phyloP scores from a whole-genome alignment of 2,329 filamentous ascomycete genomes.

The Trichoderma breve region DNA sequence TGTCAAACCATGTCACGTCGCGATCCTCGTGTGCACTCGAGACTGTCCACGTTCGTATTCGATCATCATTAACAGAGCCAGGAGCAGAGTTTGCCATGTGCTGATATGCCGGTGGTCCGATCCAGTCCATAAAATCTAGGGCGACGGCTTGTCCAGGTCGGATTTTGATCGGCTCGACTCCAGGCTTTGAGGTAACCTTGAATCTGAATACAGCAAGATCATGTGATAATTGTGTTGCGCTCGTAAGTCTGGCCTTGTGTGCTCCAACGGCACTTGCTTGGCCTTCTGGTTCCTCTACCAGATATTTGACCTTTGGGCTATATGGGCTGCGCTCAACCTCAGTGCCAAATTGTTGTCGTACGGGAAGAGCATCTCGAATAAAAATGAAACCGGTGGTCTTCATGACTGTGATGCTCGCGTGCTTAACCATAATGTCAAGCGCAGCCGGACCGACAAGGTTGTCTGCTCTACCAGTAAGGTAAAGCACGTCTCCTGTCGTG shows the following conservation, averaged over 20 bases:
- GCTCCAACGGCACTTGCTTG: not conserved
- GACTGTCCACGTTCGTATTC: constrained; percentile 14
- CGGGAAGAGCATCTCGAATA: constrained; percentile 12
- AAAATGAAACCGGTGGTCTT: constrained; percentile 10
- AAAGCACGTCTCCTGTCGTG: constrained; percentile 11
- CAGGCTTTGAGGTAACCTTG: not conserved
- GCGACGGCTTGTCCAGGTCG: constrained; percentile 14
- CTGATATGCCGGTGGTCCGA: constrained; percentile 17
- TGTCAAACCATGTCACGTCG: constrained; percentile 11
- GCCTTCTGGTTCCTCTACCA: constrained; percentile 8
- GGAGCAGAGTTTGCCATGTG: constrained; percentile 19
- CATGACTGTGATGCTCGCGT: constrained; percentile 16
- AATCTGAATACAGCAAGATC: constrained; percentile 18
- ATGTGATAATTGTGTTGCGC: constrained; percentile 11
- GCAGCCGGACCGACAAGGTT: constrained; percentile 4
- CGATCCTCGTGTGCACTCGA: constrained; percentile 10
- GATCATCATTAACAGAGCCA: constrained; percentile 10
- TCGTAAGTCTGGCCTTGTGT: not conserved
- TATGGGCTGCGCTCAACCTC: constrained; percentile 17
- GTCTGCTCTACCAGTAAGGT: constrained; percentile 11
- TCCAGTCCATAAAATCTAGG: constrained; percentile 18
- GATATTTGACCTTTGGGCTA: constrained; percentile 17
- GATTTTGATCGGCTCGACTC: not conserved
- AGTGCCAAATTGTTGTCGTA: constrained; percentile 11
- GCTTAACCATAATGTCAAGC: constrained; percentile 8